Evolutionary conservation across 1,284 basidiomycete genomes (phyloP), one percentile per base, ranked within the genome.

Genomic region (Irpex lacteus): DNA sequence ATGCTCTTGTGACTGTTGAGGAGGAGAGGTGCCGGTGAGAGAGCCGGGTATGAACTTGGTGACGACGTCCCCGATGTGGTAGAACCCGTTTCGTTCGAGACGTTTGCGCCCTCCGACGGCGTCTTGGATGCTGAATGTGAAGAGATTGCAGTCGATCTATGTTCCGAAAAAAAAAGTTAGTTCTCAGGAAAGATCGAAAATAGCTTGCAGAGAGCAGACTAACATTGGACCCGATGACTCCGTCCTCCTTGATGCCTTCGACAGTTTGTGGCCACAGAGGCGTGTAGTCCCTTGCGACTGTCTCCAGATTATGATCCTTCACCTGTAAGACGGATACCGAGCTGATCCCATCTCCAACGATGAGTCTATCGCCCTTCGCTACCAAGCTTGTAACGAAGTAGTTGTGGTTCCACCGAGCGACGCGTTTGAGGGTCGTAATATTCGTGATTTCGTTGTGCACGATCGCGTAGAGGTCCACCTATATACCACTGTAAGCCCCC

Each of bases 281-380:
- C 0, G 86, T 83, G 75, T 92, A 91, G 75, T 98, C 94, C 69
- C 88, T 85, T 18, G 91, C 90, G 44, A 92, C 76, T 26, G 84
- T 85, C 62, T 82, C 73, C 2, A 97, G 75, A 66, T 81, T 73
- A 1, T 63, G 71, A 4, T 75, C 80, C 7, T 52, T 37, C 34
- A 90, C 73, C 56, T 84, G 82, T 15, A 97, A 77, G 3, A 94
- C 73, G 4, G 93, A 90, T 8, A 98, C 82, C 1, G 94, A 96
- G 71, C 88, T 86, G 62, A 97, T 86, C 1, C 90, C 89, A 72
- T 98, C 96, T 19, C 93, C 93, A 11, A 90, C 83, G 15, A 85
- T 84, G 60, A 88, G 75, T 66, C 72, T 82, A 70, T 88, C 76
- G 1, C 77, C 81, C 59, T 80, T 81, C 5, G 81, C 78, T 1